Percentiles rank a stretch among this genome's conserved stretches.
Evolutionary conservation across 306 rosid genomes (phyloP).

Genomic region (Malus orientalis): DNA sequence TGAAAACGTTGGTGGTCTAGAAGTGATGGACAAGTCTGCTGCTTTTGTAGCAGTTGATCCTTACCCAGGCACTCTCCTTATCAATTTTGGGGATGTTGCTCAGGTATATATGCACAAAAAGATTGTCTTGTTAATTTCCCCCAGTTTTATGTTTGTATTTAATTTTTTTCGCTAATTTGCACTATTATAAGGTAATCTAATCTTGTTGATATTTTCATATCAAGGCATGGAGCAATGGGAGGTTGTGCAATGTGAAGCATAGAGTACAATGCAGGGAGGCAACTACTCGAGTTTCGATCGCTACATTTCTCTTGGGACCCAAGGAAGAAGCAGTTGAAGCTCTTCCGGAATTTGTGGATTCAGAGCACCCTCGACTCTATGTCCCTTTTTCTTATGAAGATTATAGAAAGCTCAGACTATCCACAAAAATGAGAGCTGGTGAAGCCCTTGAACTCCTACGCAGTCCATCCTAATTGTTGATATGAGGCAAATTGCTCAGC

Average conservation of each 20-base stretch:
- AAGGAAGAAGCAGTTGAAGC: slow-evolving; percentile 35
- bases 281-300: slow-evolving; percentile 31
- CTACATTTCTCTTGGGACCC: slow-evolving; percentile 41
- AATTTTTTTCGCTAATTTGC: too few relatives aligned
- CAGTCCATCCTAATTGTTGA: neutral
- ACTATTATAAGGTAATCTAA: too few relatives aligned
- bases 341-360: slow-evolving; percentile 35
- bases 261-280: slow-evolving; percentile 53
- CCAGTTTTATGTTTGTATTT: too few relatives aligned
- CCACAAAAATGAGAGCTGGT: slow-evolving; percentile 21
- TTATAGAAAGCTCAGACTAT: slow-evolving; percentile 29
- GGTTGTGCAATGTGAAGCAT: slow-evolving; percentile 43
- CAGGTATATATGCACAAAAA: slow-evolving; percentile 1
- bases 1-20: slow-evolving; percentile 56
- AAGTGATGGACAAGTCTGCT: slow-evolving; percentile 35
- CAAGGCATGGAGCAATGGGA: slow-evolving; percentile 63
- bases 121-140: too few relatives aligned
- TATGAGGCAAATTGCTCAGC: too few relatives aligned
- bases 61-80: slow-evolving; percentile 32
- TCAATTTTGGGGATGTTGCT: slow-evolving; percentile 51
- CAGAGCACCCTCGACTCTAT: slow-evolving; percentile 31
- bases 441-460: slow-evolving; percentile 41
- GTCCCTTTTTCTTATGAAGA: slow-evolving; percentile 31
- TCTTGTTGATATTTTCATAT: too few relatives aligned
- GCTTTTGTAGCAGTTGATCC: slow-evolving; percentile 36